These are phyloP conservation scores for Daldinia childiae DNA, from an alignment of 495 filamentous ascomycete species.

Conservation along the genomic window DNA sequence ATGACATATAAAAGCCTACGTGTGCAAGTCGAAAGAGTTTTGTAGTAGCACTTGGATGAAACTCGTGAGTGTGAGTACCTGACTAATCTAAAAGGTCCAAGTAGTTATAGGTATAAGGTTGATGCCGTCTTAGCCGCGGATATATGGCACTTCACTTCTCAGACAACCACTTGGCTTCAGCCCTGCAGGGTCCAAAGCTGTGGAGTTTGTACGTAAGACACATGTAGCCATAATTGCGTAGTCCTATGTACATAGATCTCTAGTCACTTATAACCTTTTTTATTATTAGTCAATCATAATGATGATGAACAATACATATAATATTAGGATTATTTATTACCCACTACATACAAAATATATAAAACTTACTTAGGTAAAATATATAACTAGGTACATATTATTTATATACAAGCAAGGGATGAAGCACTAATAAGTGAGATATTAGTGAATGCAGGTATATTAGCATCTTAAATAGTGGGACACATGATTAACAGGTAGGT, in stretches of 20 bases:
- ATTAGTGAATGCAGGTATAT: not conserved
- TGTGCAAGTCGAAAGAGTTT: not conserved
- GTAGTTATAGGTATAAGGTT: not conserved
- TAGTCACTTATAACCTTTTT: not conserved
- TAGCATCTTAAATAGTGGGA: constrained; percentile 4
- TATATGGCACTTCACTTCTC: not conserved
- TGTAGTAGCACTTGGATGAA: not conserved
- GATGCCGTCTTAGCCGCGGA: constrained; percentile 35
- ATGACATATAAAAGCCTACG: not conserved
- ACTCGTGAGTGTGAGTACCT: not conserved
- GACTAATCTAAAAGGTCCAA: not conserved
- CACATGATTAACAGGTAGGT: constrained; percentile 3
- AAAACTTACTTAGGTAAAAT: no score
- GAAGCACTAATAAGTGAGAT: not conserved
- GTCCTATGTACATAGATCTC: not conserved
- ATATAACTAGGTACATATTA: no score
- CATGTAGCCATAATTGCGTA: not conserved
- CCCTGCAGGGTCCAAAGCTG: constrained; percentile 28
- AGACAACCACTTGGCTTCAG: constrained; percentile 19
- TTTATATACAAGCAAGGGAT: not conserved
- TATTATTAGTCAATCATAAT: not conserved
- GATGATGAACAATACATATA: not conserved
- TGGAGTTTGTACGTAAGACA: constrained; percentile 15
- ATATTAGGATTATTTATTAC: not conserved
- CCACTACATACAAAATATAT: not conserved